A percentile compares a stretch with the other conserved stretches of the same genome.
phyloP scores from a whole-genome alignment of 1,139 yeast species.

The Magnusiomyces ingens region DNA sequence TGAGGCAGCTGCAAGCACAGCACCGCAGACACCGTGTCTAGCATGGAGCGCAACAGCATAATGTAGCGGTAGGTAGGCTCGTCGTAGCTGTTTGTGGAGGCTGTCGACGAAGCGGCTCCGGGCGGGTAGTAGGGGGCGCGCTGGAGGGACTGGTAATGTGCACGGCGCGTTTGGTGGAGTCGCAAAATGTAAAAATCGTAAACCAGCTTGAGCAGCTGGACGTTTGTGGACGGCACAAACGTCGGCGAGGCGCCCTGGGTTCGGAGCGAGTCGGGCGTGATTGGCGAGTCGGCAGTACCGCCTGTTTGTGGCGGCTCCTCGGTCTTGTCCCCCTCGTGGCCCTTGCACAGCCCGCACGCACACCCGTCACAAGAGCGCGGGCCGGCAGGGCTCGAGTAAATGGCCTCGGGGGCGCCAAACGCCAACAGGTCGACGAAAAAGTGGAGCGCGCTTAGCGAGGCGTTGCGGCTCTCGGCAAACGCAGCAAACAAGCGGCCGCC shows the following conservation, averaged over 20 bases:
- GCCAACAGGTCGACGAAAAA: conserved; percentile 2
- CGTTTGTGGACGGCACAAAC: conserved; percentile 4
- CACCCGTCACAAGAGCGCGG: background rate
- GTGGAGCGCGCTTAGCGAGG: conserved; percentile 5
- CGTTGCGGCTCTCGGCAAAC: conserved; percentile 7
- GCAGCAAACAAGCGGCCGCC: background rate
- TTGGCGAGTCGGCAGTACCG: background rate
- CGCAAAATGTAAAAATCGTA: conserved; percentile 7
- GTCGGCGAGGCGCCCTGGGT: background rate
- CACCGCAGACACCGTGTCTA: conserved; percentile 4
- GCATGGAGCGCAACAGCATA: conserved; percentile 7
- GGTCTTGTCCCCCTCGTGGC: background rate
- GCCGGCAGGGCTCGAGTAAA: background rate
- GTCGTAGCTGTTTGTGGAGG: conserved; percentile 5
- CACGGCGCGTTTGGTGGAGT: conserved; percentile 6
- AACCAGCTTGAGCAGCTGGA: conserved; percentile 5
- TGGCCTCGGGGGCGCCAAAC: conserved; percentile 8
- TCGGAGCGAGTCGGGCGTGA: background rate
- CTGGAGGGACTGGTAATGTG: conserved; percentile 5
- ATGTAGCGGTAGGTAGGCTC: conserved; percentile 7
- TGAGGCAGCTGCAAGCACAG: conserved; percentile 2
- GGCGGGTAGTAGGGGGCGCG: background rate
- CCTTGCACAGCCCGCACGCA: background rate
- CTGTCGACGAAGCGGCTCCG: background rate
- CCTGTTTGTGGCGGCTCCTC: background rate